phyloP scores from a whole-genome alignment of 192 early-diverging fungal genomes.

The Backusella westeae region DNA sequence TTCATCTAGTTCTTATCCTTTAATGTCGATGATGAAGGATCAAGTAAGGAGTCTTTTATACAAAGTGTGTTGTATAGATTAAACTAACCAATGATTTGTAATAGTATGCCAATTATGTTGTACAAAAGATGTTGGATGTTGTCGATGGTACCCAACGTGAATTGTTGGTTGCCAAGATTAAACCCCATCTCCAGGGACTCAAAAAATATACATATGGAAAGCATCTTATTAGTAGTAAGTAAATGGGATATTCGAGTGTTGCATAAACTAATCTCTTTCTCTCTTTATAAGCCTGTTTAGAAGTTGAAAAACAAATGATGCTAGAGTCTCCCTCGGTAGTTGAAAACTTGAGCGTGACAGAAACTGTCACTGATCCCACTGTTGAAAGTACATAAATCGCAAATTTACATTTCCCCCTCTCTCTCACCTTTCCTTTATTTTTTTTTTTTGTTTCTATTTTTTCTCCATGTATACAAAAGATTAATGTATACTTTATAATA shows the following conservation, averaged over 20 bases:
- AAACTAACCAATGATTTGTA: neutral
- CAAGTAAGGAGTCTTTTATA: conserved; percentile 42
- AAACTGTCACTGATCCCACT: neutral
- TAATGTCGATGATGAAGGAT: conserved; percentile 99
- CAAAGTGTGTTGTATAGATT: neutral
- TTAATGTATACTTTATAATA: neutral
- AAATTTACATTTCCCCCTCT: neutral
- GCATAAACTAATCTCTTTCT: neutral
- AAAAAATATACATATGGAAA: conserved; percentile 99
- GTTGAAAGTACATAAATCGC: neutral
- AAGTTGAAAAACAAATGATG: conserved; percentile 16
- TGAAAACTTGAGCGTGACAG: conserved; percentile 6
- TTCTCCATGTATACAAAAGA: neutral
- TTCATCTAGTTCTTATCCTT: conserved; percentile 63
- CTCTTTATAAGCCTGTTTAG: conserved; percentile 7
- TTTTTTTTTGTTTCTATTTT: neutral
- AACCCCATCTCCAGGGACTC: conserved; percentile 85
- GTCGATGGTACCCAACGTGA: conserved; percentile 88
- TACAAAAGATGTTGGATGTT: conserved; percentile 99
- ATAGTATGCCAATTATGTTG: conserved; percentile 96
- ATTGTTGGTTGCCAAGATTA: conserved; percentile 83
- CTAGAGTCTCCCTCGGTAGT: neutral
- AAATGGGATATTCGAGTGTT: neutral
- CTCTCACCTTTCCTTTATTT: neutral
- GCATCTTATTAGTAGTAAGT: conserved; percentile 80